These are phyloP conservation scores for Platanthera zijinensis DNA, from an alignment of 106 monocot species.

Conservation along the genomic window DNA sequence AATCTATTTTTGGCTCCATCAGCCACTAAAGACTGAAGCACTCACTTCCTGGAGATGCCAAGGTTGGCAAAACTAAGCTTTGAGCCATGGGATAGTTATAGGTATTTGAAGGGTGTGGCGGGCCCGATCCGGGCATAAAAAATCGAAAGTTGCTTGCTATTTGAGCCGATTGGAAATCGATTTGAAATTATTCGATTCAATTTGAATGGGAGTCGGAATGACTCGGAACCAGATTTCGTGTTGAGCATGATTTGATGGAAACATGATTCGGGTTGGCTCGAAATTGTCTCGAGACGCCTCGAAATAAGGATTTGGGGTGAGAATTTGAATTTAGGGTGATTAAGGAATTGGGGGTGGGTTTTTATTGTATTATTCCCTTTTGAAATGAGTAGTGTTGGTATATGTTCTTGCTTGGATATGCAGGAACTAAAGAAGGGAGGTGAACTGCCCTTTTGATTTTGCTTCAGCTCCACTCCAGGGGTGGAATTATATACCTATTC, in stretches of 20 bases:
- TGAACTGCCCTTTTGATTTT: slow-evolving; percentile 12
- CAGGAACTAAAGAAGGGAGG: slow-evolving; percentile 15
- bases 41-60: not conserved
- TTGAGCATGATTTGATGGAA: too few species aligned
- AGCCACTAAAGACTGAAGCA: not conserved
- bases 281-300: too few species aligned
- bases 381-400: slow-evolving; percentile 24
- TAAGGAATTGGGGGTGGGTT: slow-evolving; percentile 1
- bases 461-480: slow-evolving; percentile 32
- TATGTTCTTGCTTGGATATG: slow-evolving; percentile 55
- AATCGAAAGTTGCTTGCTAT: too few species aligned
- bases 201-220: too few species aligned
- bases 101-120: not conserved
- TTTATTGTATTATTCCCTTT: slow-evolving; percentile 5
- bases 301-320: too few species aligned
- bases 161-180: too few species aligned
- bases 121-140: too few species aligned
- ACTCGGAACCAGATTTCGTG: too few species aligned
- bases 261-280: too few species aligned
- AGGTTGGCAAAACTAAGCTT: not conserved
- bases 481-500: too few species aligned
- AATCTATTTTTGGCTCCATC: slow-evolving; percentile 18
- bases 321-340: not conserved
- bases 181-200: too few species aligned
- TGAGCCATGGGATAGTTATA: slow-evolving; percentile 15